A percentile compares a stretch with the other conserved stretches of the same genome.
phyloP scores from a whole-genome alignment of 352 stramenopile species.

The Phytophthora cactorum region DNA sequence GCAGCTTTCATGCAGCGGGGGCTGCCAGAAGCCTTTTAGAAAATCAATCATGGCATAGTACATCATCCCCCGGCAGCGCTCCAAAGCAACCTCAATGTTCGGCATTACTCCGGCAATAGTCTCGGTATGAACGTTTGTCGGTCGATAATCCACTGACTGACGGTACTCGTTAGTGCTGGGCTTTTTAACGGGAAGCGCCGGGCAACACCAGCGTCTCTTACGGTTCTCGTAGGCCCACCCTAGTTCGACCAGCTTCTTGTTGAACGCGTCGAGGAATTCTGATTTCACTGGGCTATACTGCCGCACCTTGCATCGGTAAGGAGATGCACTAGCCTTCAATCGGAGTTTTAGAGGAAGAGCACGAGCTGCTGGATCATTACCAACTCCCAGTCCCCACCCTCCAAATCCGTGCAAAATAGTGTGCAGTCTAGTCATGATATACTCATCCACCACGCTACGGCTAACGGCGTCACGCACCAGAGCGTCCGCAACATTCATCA shows the following conservation, averaged over 20 bases:
- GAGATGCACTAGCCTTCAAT: neutral
- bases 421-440: slow-evolving; percentile 2
- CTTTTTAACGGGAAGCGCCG: neutral
- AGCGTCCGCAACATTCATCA: slow-evolving; percentile 9
- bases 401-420: neutral
- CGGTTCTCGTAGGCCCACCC: slow-evolving; percentile 14
- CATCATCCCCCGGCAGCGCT: no score
- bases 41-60: no score
- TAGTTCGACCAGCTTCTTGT: no score
- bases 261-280: slow-evolving; percentile 4
- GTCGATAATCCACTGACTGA: no score
- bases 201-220: slow-evolving; percentile 14
- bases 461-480: slow-evolving; percentile 6
- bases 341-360: slow-evolving; percentile 6
- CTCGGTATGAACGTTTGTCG: no score
- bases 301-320: slow-evolving; percentile 9
- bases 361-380: slow-evolving; percentile 4
- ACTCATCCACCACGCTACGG: slow-evolving; percentile 2
- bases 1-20: no score
- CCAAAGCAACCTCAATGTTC: no score
- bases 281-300: slow-evolving; percentile 15
- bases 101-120: no score
- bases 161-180: neutral
- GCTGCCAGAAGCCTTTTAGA: no score
- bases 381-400: slow-evolving; percentile 3